Conservation (phyloP, 2,329 filamentous ascomycete species). For the Stagonosporopsis chrysanthemi region DNA sequence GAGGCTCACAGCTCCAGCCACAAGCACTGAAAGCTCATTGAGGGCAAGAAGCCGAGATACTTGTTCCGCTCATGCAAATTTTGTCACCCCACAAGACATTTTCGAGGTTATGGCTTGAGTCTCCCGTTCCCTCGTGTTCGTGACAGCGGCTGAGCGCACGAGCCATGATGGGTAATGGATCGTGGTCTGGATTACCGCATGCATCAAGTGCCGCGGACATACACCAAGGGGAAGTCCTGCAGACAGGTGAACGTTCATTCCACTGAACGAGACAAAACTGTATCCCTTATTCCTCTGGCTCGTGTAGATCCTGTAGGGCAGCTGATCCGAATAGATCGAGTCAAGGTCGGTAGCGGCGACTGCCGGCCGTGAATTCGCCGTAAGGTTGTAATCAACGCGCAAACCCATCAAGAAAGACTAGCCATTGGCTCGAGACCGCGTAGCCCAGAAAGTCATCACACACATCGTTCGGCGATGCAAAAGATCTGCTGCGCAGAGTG, state of each 20-base stretch:
- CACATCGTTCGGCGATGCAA: not conserved
- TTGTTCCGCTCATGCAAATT: not conserved
- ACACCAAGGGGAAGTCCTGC: conserved; percentile 3
- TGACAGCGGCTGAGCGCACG: conserved; percentile 19
- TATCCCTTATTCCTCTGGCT: not conserved
- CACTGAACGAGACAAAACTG: not conserved
- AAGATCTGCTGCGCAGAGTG: conserved; percentile 6
- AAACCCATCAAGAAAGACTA: not conserved
- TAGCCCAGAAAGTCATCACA: no score
- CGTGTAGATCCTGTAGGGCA: not conserved
- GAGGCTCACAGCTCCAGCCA: conserved; percentile 9
- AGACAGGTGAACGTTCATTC: not conserved
- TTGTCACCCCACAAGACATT: conserved; percentile 1
- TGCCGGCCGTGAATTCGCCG: conserved; percentile 18
- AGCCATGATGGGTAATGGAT: conserved; percentile 4
- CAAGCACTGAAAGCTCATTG: not conserved
- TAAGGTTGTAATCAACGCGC: conserved; percentile 1
- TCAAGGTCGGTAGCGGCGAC: conserved; percentile 5
- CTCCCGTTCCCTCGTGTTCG: conserved; percentile 12
- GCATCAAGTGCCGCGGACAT: not conserved
- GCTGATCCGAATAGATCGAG: conserved; percentile 3
- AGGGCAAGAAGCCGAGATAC: not conserved
- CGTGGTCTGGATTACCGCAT: conserved; percentile 12
- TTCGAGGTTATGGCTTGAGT: conserved; percentile 3
- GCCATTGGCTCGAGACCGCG: not conserved